Base-by-base conservation (phyloP, 1,139 yeast genomes). In the Casaregolazyma suthepensis region DNA sequence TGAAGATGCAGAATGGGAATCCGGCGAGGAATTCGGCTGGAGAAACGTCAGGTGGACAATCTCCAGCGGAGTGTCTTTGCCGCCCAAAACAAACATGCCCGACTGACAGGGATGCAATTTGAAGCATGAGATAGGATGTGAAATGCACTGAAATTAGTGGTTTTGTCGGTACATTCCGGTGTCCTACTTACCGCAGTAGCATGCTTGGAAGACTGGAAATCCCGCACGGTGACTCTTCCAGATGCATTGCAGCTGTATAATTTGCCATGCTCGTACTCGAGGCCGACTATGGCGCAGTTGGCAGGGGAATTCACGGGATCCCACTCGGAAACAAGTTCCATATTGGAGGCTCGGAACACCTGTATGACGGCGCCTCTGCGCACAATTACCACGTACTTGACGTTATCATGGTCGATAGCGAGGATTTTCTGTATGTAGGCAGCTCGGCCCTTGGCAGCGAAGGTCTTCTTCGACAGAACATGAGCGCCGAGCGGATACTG, bases 191-290 rank as follows among this genome's bases (percentile, higher is more conserved):
- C 50, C 12, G 45, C 15, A 22, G 45, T 22, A 2, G 44, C 45
- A 15, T 17, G 4, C 15, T 13, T 35, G 7, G 17, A 35, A 1
- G 40, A 9, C 6, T 35, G 64, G 57, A 77, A 63, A 55, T 77
- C 80, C n/a, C 79, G 70, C 15, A 78, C 63, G 1, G 74, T 67
- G 35, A 78, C 66, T 52, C 70, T 69, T 6, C 83, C 83, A 9
- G 72, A 72, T 12, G 66, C 64, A 2, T 79, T 75, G 58, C 82
- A 78, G 45, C 75, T 72, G 57, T 73, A 75, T 37, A 78, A 68
- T 60, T 67, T 57, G 38, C 67, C 68, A 42, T 66, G 56, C 51
- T 68, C 59, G 57, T 59, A 58, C 55, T 71, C 68, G 40, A 73
- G 56, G n/a, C 70, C 66, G 5, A 69, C 69, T 19, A 73, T 63